Evolutionary conservation across 441 rosid species (phyloP).

Genomic region (Cnidoscolus chayamansa): DNA sequence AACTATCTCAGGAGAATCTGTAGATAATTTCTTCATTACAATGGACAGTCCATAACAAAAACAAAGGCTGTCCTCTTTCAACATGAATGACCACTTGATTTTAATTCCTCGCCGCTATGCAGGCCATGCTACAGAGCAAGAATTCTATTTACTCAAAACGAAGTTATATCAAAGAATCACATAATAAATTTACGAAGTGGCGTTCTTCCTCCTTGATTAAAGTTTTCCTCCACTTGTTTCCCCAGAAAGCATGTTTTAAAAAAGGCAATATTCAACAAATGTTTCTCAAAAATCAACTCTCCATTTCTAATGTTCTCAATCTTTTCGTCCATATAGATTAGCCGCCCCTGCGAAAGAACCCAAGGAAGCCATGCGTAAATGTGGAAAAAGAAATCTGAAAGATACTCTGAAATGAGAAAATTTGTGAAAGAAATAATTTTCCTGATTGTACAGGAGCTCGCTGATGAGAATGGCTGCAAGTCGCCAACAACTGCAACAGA

Average conservation of each 20-base stretch:
- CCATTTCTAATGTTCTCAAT: not conserved
- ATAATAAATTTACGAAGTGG: slow-evolving; percentile 4
- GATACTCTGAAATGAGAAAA: not conserved
- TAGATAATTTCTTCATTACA: not conserved
- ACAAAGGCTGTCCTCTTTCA: too few relatives aligned
- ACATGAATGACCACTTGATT: not conserved
- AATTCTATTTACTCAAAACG: too few relatives aligned
- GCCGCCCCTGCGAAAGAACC: slow-evolving; percentile 1
- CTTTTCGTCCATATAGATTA: not conserved
- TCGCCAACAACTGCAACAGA: slow-evolving; percentile 19
- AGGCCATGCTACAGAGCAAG: not conserved
- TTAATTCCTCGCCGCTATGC: not conserved
- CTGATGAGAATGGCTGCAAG: slow-evolving; percentile 15
- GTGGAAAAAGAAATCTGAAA: slow-evolving; percentile 1
- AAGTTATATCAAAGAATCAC: not conserved
- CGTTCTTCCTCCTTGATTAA: not conserved
- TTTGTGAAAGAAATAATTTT: slow-evolving; percentile 2
- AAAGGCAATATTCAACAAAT: not conserved
- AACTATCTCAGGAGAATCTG: not conserved
- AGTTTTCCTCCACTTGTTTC: not conserved
- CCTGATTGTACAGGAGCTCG: slow-evolving; percentile 14
- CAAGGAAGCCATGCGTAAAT: slow-evolving; percentile 3
- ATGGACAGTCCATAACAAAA: not conserved
- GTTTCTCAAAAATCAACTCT: slow-evolving; percentile 7
- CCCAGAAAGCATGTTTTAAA: not conserved